A percentile compares a stretch with the other conserved stretches of the same genome.
phyloP scores from a whole-genome alignment of 306 rosid genomes.

The Cicer judaicum region DNA sequence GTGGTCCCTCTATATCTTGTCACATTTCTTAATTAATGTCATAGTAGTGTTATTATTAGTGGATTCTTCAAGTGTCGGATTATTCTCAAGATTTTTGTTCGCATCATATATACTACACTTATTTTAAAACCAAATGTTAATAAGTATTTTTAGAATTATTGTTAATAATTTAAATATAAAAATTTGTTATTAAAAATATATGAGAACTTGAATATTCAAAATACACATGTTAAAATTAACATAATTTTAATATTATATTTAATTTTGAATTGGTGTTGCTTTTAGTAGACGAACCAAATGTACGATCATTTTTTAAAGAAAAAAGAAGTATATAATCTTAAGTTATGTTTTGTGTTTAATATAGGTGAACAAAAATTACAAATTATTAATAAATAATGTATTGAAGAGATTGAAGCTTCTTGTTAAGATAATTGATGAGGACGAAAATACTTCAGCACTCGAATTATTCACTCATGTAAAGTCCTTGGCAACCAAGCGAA shows the following conservation, averaged over 20 bases:
- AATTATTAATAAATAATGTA: constrained; percentile 51
- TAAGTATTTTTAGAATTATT: too few species aligned
- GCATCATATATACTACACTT: background rate
- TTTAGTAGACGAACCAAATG: background rate
- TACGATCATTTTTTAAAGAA: too few species aligned
- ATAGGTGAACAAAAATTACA: constrained; percentile 61
- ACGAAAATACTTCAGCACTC: constrained; percentile 47
- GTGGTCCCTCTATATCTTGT: constrained; percentile 9
- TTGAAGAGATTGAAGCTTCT: constrained; percentile 55
- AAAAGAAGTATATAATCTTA: background rate
- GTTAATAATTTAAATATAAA: too few species aligned
- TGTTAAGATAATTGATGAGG: constrained; percentile 55
- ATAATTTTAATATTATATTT: background rate
- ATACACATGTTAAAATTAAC: too few species aligned
- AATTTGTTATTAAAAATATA: too few species aligned
- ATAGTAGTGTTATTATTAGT: background rate
- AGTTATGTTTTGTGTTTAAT: constrained; percentile 20
- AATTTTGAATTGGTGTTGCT: background rate
- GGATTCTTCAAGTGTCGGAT: background rate
- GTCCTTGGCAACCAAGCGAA: constrained; percentile 43
- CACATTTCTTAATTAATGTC: background rate
- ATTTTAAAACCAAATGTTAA: too few species aligned
- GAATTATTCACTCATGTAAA: constrained; percentile 55
- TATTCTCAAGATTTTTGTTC: background rate
- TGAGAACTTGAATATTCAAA: too few species aligned